Evolutionary conservation across 2,329 filamentous ascomycete genomes (phyloP), one percentile per base, ranked within the genome.

Genomic region (Lachnellula arida): DNA sequence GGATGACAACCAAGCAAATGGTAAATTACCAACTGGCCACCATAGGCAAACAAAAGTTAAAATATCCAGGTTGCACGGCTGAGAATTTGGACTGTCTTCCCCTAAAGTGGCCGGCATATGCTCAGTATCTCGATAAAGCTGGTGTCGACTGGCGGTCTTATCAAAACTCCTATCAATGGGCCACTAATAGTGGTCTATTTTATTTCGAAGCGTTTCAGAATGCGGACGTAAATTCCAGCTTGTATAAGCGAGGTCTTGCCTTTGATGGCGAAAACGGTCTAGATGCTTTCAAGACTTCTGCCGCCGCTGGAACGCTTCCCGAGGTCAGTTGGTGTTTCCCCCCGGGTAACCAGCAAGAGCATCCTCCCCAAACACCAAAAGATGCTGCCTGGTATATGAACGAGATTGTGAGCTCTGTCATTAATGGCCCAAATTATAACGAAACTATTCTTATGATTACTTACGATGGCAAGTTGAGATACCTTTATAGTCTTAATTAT

Each of bases 361-460:
- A 81, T 61, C 74, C 77, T 1, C 78, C 78, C 0, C 78, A 77
- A 61, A 73, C 74, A 49, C 78, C 78, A 3, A 75, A 72, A 52
- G 78, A 81, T 53, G 79, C 78, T 19, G 76, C 72, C 4, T 81
- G 78, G 78, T 70, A 81, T 51, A 75, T 81, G 63, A 73, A 77
- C 60, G 70, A 77, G 62, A 71, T 81, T 9, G 75, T 78, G 32
- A 70, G 78, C 54, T 75, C 77, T 3, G 76, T 81, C 8, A 75
- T 73, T n/a, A 72, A 70, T 51, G 77, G 78, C 14, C 76, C 76
- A 9, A 73, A 74, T 46, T 81, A 81, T 63, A 70, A 71, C 43
- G 73, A 71, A 25, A 81, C 78, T 1, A 73, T 72, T 0, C 66
- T 81, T 48, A 74, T 80, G 55, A 74, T 78, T 65, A 74, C 77